Evolutionary conservation across 192 early-diverging fungal species (phyloP).

Genomic region (Polychytrium aggregatum): DNA sequence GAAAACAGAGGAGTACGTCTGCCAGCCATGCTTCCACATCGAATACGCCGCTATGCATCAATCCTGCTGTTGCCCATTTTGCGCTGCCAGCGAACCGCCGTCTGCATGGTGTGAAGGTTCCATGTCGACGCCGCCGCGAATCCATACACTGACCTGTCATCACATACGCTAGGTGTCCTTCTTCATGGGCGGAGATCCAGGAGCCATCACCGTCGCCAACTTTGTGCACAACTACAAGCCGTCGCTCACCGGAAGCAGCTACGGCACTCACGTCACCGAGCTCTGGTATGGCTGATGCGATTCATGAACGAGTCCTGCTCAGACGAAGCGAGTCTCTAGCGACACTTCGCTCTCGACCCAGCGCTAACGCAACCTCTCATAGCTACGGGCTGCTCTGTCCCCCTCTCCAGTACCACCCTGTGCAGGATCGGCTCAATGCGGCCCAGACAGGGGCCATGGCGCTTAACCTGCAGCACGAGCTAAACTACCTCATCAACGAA

Average conservation of each 20-base stretch:
- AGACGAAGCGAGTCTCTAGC: too few relatives aligned
- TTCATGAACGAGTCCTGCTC: too few relatives aligned
- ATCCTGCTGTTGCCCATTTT: too few relatives aligned
- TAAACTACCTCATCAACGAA: slow-evolving; percentile 28
- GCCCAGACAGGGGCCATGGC: slow-evolving; percentile 43
- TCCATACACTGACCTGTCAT: neutral
- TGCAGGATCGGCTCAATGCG: slow-evolving; percentile 31
- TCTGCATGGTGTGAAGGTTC: too few relatives aligned
- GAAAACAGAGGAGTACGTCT: slow-evolving; percentile 39
- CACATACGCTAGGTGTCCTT: slow-evolving; percentile 13
- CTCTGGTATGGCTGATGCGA: slow-evolving; percentile 45
- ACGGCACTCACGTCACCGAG: slow-evolving; percentile 30
- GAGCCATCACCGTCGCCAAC: slow-evolving; percentile 28
- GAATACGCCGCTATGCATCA: too few relatives aligned
- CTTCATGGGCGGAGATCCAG: slow-evolving; percentile 35
- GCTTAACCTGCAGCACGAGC: slow-evolving; percentile 26
- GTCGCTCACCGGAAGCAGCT: slow-evolving; percentile 21
- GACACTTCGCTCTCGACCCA: too few relatives aligned
- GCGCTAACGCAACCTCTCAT: too few relatives aligned
- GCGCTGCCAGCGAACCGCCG: too few relatives aligned
- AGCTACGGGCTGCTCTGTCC: slow-evolving; percentile 19
- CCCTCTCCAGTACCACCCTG: slow-evolving; percentile 17
- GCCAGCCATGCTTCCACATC: too few relatives aligned
- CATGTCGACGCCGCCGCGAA: too few relatives aligned
- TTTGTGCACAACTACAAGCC: slow-evolving; percentile 28